Evolutionary conservation across 805 yeast species (phyloP).

Genomic region (Candida germanica): DNA sequence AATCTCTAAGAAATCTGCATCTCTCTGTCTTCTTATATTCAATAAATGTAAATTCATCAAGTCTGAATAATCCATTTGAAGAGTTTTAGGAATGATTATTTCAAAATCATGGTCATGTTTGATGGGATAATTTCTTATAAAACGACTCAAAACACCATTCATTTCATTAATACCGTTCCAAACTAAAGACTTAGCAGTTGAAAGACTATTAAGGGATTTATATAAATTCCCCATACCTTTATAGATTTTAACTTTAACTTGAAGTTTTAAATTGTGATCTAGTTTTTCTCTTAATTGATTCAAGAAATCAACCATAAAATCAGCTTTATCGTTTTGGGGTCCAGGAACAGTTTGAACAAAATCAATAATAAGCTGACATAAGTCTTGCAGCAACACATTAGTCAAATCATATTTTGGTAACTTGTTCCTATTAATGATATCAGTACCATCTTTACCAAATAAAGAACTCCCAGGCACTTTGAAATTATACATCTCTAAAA

Average conservation of each 20-base stretch:
- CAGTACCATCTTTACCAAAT: neutral
- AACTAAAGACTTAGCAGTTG: slow-evolving; percentile 21
- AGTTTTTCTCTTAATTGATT: slow-evolving; percentile 18
- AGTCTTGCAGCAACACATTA: slow-evolving; percentile 13
- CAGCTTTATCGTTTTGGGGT: slow-evolving; percentile 15
- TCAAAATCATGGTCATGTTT: slow-evolving; percentile 7
- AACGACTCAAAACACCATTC: slow-evolving; percentile 11
- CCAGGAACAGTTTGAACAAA: slow-evolving; percentile 20
- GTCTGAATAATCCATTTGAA: slow-evolving; percentile 17
- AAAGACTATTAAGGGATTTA: slow-evolving; percentile 19
- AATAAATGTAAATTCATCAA: slow-evolving; percentile 19
- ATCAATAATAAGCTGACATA: slow-evolving; percentile 25
- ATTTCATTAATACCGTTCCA: slow-evolving; percentile 25
- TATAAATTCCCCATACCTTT: slow-evolving; percentile 30
- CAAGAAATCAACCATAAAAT: slow-evolving; percentile 28
- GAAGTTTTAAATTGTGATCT: slow-evolving; percentile 18
- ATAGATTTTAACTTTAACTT: slow-evolving; percentile 23
- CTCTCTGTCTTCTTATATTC: slow-evolving; percentile 7
- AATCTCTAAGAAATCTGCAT: slow-evolving; percentile 12
- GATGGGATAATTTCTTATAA: slow-evolving; percentile 18
- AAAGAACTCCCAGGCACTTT: slow-evolving; percentile 6
- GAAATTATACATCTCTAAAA: slow-evolving; percentile 32
- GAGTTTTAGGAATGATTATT: slow-evolving; percentile 16
- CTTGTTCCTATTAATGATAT: neutral
- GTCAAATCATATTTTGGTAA: neutral